phyloP scores from a whole-genome alignment of 1,284 basidiomycete species.

The Xanthoconium separans region DNA sequence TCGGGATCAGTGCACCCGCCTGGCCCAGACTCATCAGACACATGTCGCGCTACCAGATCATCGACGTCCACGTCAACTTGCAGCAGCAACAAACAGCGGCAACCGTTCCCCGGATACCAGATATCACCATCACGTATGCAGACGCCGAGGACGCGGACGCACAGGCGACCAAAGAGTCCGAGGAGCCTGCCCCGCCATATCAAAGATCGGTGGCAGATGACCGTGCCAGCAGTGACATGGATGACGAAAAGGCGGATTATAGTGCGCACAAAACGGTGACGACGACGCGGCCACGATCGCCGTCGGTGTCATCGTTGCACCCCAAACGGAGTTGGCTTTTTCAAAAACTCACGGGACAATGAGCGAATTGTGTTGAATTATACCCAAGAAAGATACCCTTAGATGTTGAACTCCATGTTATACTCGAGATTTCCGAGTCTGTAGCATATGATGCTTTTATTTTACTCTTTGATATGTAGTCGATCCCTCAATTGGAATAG shows the following conservation, averaged over 20 bases:
- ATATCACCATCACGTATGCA: slow-evolving; percentile 23
- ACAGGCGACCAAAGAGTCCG: neutral
- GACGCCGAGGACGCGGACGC: slow-evolving; percentile 8
- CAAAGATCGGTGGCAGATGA: neutral
- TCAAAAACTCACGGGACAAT: slow-evolving; percentile 15
- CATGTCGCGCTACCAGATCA: slow-evolving; percentile 52
- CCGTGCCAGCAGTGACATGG: neutral
- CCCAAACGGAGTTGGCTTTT: slow-evolving; percentile 23
- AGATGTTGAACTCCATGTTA: neutral
- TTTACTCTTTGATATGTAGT: too few species aligned
- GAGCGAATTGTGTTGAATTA: neutral
- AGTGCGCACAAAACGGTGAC: neutral
- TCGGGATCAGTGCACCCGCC: slow-evolving; percentile 56
- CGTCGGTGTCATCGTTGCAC: neutral
- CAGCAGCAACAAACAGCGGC: too few species aligned
- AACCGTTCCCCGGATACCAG: slow-evolving; percentile 6
- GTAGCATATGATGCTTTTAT: neutral
- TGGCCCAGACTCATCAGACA: slow-evolving; percentile 48
- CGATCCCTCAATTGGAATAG: too few species aligned
- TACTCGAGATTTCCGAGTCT: neutral
- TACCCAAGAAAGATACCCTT: neutral
- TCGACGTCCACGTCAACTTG: slow-evolving; percentile 44
- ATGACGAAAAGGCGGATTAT: slow-evolving; percentile 17
- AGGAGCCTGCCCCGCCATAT: slow-evolving; percentile 22
- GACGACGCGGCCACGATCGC: neutral